Evolutionary conservation across 805 yeast species (phyloP).

Genomic region (Wickerhamomyces silvicola): DNA sequence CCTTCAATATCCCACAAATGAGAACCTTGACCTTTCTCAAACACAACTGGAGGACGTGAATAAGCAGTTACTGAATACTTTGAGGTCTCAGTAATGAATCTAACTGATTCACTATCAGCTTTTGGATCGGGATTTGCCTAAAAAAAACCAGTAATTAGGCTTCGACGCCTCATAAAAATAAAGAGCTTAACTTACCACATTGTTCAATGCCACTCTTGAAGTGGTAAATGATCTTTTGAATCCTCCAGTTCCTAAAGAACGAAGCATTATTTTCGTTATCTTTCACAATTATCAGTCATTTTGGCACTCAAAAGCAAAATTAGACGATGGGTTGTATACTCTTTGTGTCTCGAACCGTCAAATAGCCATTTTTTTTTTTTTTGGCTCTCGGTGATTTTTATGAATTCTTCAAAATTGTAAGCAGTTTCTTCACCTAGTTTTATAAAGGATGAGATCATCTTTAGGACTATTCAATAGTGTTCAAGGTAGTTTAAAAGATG

Average conservation of each 20-base stretch:
- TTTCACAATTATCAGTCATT: not conserved
- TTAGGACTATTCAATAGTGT: constrained; percentile 8
- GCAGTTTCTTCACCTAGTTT: no score
- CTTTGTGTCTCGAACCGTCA: no score
- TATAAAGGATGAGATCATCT: constrained; percentile 21
- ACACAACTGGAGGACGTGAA: constrained; percentile 68
- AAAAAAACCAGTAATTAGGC: not conserved
- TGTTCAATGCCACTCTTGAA: constrained; percentile 3
- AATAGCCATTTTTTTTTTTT: no score
- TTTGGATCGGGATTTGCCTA: constrained; percentile 11
- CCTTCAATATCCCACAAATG: constrained; percentile 75
- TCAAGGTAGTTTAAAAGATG: constrained; percentile 30
- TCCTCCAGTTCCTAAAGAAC: not conserved
- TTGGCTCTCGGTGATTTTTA: no score
- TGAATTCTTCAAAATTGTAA: no score
- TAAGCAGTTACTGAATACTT: constrained; percentile 67
- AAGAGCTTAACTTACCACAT: constrained; percentile 5
- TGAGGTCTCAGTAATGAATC: constrained; percentile 29
- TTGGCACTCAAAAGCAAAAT: no score
- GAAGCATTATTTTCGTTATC: constrained; percentile 2
- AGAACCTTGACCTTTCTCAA: constrained; percentile 80
- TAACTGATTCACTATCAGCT: constrained; percentile 24
- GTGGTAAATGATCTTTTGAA: constrained; percentile 6
- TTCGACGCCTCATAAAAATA: not conserved
- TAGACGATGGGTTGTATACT: no score